Conservation (phyloP, 164 flowering plant genomes). For the Buxus sempervirens region DNA sequence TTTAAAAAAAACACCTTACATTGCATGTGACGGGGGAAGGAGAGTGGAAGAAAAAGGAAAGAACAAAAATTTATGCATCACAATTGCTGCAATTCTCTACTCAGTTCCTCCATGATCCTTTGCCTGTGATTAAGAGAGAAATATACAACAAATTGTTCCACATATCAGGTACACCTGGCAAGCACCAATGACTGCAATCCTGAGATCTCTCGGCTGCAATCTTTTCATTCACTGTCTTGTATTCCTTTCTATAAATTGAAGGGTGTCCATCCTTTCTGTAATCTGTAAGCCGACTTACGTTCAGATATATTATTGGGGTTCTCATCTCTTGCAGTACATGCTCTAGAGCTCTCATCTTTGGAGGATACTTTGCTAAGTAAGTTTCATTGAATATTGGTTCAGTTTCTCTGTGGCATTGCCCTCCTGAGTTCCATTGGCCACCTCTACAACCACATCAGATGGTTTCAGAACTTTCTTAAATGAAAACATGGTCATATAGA, state of each 20-base stretch:
- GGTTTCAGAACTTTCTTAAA: no score
- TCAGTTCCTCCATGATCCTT: slow-evolving; percentile 33
- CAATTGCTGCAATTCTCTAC: background rate
- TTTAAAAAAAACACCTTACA: no score
- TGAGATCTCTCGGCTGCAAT: slow-evolving; percentile 41
- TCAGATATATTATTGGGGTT: slow-evolving; percentile 57
- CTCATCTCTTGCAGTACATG: slow-evolving; percentile 46
- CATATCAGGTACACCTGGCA: slow-evolving; percentile 87
- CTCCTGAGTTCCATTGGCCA: slow-evolving; percentile 91
- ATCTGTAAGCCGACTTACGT: slow-evolving; percentile 72
- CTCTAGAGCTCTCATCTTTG: slow-evolving; percentile 68
- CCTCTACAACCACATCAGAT: slow-evolving; percentile 48
- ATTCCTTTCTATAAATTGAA: slow-evolving; percentile 61
- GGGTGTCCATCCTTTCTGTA: slow-evolving; percentile 88
- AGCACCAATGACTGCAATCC: slow-evolving; percentile 96
- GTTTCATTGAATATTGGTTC: slow-evolving; percentile 62
- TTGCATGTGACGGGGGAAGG: no score
- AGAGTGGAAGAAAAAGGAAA: background rate
- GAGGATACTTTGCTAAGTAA: slow-evolving; percentile 50
- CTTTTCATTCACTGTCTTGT: slow-evolving; percentile 36
- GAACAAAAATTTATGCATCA: background rate
- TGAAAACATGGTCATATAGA: no score
- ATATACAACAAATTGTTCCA: slow-evolving; percentile 85
- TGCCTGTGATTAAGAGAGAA: slow-evolving; percentile 40
- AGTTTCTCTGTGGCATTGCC: slow-evolving; percentile 67